Evolutionary conservation across 306 rosid genomes (phyloP).

Genomic region (Ormosia emarginata): DNA sequence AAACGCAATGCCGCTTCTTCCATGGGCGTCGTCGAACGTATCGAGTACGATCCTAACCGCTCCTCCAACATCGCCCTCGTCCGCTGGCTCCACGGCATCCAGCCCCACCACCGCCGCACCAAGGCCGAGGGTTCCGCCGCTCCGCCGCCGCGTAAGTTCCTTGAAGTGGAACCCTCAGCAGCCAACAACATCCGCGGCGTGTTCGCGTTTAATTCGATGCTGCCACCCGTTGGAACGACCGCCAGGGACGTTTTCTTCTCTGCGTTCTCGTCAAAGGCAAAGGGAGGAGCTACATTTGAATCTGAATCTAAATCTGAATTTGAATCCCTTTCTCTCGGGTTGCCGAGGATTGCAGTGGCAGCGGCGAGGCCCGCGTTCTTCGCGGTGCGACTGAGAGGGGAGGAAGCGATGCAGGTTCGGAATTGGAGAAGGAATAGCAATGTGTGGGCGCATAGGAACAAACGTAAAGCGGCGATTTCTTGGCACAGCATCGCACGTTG

Average conservation of each 20-base stretch:
- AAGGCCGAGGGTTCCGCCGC: neutral
- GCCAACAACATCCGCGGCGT: slow-evolving; percentile 19
- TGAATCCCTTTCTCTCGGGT: slow-evolving; percentile 4
- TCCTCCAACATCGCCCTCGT: slow-evolving; percentile 47
- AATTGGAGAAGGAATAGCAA: slow-evolving; percentile 41
- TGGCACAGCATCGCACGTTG: slow-evolving; percentile 28
- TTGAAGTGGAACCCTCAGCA: neutral
- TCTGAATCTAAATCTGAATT: no score
- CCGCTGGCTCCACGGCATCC: slow-evolving; percentile 42
- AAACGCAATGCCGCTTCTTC: slow-evolving; percentile 40
- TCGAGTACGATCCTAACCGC: slow-evolving; percentile 56
- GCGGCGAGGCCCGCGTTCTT: slow-evolving; percentile 22
- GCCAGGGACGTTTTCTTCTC: slow-evolving; percentile 30
- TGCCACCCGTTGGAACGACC: neutral
- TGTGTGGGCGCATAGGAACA: slow-evolving; percentile 33
- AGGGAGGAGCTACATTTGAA: neutral
- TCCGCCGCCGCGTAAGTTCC: neutral
- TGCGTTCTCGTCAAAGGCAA: slow-evolving; percentile 27
- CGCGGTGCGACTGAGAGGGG: slow-evolving; percentile 18
- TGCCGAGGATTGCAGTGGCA: slow-evolving; percentile 38
- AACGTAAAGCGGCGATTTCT: slow-evolving; percentile 34
- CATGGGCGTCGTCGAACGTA: slow-evolving; percentile 39
- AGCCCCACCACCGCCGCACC: neutral
- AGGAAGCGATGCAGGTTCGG: slow-evolving; percentile 28
- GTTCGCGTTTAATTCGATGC: slow-evolving; percentile 33